Percentiles rank a stretch among this genome's conserved stretches.
phyloP scores from a whole-genome alignment of 2,329 filamentous ascomycete species.

The Sporothrix phasma region DNA sequence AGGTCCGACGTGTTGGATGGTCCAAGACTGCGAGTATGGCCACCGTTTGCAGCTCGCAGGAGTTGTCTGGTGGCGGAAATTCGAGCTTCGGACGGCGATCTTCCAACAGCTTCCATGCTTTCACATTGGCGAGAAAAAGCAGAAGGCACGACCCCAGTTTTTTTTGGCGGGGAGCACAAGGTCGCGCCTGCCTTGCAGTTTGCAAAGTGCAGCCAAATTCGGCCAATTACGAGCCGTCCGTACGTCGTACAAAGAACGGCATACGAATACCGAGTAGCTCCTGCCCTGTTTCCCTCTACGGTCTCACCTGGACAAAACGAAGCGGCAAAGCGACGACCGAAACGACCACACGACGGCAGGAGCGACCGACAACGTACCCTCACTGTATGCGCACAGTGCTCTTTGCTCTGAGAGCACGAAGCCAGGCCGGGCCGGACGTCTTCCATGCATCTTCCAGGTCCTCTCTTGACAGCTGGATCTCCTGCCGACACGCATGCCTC shows the following conservation, averaged over 20 bases:
- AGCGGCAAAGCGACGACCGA: too few relatives aligned
- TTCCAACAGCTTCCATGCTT: constrained; percentile 22
- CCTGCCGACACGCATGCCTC: too few relatives aligned
- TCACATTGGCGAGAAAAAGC: constrained; percentile 8
- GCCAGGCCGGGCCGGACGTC: neutral
- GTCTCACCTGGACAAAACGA: neutral
- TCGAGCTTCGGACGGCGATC: constrained; percentile 3
- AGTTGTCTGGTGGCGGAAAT: neutral
- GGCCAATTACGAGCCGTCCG: too few relatives aligned
- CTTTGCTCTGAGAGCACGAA: neutral
- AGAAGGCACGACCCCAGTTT: neutral
- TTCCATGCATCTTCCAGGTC: neutral
- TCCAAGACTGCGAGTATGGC: too few relatives aligned
- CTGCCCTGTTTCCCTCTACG: neutral
- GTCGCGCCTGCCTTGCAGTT: neutral
- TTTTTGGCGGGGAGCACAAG: too few relatives aligned
- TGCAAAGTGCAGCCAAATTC: too few relatives aligned
- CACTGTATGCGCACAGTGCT: constrained; percentile 12
- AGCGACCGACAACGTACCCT: neutral
- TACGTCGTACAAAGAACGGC: neutral
- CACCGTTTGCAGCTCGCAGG: too few relatives aligned
- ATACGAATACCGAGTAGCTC: neutral
- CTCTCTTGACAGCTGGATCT: too few relatives aligned
- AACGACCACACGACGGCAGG: neutral
- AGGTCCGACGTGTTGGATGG: too few relatives aligned